phyloP scores from a whole-genome alignment of 768 basidiomycete species.

The Ephemerocybe angulata region DNA sequence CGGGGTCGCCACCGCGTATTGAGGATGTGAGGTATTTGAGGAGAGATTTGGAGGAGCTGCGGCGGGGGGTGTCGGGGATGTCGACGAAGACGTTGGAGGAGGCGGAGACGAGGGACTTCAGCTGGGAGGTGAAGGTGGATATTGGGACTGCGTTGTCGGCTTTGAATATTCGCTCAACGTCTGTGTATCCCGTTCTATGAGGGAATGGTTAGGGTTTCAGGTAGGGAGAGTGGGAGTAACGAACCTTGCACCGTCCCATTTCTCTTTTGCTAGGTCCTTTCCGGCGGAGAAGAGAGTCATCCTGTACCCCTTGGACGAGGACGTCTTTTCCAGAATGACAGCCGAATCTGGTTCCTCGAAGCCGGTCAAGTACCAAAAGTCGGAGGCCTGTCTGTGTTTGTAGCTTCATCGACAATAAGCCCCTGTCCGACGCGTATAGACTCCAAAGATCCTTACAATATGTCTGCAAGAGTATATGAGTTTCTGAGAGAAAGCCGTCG shows the following conservation, averaged over 20 bases:
- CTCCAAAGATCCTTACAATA: conserved; percentile 58
- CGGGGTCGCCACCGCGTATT: conserved; percentile 45
- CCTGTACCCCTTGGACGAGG: conserved; percentile 70
- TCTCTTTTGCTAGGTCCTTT: conserved; percentile 70
- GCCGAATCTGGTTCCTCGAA: conserved; percentile 93
- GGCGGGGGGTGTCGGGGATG: conserved; percentile 29
- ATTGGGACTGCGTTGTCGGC: conserved; percentile 72
- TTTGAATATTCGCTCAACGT: conserved; percentile 63
- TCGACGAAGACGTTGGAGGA: conserved; percentile 54
- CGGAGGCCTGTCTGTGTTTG: conserved; percentile 88
- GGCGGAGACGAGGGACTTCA: conserved; percentile 52
- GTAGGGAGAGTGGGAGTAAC: background rate
- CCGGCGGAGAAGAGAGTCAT: conserved; percentile 84
- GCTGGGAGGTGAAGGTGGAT: conserved; percentile 49
- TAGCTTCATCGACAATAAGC: conserved; percentile 53
- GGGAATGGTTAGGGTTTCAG: conserved; percentile 1
- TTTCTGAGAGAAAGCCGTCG: conserved; percentile 9
- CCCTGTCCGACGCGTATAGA: background rate
- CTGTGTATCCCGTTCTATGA: conserved; percentile 58
- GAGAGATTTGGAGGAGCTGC: conserved; percentile 44
- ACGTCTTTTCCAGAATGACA: conserved; percentile 75
- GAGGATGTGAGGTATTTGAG: conserved; percentile 46
- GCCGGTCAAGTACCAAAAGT: conserved; percentile 96
- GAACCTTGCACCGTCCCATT: conserved; percentile 88
- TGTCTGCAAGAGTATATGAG: conserved; percentile 39